Evolutionary conservation across 495 filamentous ascomycete genomes (phyloP), one percentile per base, ranked within the genome.

Genomic region (Neurospora sublineolata): DNA sequence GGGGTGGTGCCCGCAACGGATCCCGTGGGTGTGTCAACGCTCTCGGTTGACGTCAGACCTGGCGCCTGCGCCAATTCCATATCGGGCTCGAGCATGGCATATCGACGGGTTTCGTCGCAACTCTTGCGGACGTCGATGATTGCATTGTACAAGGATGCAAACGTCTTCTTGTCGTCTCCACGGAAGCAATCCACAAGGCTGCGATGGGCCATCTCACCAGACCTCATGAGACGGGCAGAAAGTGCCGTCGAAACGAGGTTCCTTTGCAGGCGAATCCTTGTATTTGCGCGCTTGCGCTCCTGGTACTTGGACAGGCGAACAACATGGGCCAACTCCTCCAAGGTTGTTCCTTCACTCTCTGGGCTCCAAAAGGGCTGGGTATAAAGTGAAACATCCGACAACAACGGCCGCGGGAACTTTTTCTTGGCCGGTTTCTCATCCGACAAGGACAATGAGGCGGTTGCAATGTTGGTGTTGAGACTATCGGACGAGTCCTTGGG

Each of bases 151-250:
- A 97, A 84, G 76, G 87, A 87, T 70, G 91, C 91, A 82, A 99
- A 99, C 75, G 86, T 90, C 76, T 89, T 89, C 83, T 95, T 97
- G 80, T 97, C 93, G 78, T 97, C 94, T 67, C 91, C 89, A 75
- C 91, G 91, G 80, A 97, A 93, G 77, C 88, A 88, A 77, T 99
- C 94, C 74, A 95, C 92, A 76, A 99, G 83, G 74, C 91, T 92
- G 20, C 91, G 87, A 80, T 95, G 90, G 69, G 92, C 89, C 58
- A 92, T 87, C 75, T 91, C 89, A 70, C 92, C 91, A 73, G 90
- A 90, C 72, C 92, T 88, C 80, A 90, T 86, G 78, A 96, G 85
- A 70, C 94, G 91, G 73, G 93, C 88, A 68, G 90, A 93, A 44
- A 95, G 85, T 18, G 92, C 93, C 69, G 90, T 92, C 27, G 91